A percentile compares a stretch with the other conserved stretches of the same genome.
phyloP scores from a whole-genome alignment of 139 green algal species.

The Raphidocelis subcapitata region DNA sequence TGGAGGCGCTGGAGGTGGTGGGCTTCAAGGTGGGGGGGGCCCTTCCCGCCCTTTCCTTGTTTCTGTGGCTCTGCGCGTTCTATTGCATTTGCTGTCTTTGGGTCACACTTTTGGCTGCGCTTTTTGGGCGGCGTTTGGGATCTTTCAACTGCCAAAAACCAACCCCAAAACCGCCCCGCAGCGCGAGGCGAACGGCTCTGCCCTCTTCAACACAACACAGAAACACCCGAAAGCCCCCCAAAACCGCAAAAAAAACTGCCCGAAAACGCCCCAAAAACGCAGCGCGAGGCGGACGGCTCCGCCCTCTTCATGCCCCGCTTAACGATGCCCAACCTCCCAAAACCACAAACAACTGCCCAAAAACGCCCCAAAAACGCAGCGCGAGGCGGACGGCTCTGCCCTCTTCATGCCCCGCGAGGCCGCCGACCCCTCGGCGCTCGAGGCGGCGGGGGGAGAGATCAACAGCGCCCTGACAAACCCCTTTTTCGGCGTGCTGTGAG shows the following conservation, averaged over 20 bases:
- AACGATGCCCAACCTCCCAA: no score
- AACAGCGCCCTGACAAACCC: conserved; percentile 87
- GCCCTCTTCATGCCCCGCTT: conserved; percentile 47
- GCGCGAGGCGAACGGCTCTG: conserved; percentile 35
- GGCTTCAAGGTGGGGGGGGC: conserved; percentile 76
- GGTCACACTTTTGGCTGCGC: no score
- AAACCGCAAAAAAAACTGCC: no score
- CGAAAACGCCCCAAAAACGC: not conserved
- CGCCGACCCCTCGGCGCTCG: conserved; percentile 63
- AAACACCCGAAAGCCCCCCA: no score
- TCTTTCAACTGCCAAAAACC: no score
- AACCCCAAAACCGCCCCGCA: not conserved
- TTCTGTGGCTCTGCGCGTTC: no score
- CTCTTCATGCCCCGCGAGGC: conserved; percentile 53
- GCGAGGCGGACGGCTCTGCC: conserved; percentile 37
- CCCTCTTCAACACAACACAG: conserved; percentile 44
- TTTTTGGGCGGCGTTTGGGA: no score
- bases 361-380: not conserved
- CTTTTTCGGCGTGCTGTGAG: conserved; percentile 90
- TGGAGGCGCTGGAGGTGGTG: conserved; percentile 77
- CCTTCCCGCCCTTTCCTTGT: no score
- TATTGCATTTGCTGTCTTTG: no score
- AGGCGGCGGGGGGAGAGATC: conserved; percentile 68
- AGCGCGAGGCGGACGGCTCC: conserved; percentile 33
- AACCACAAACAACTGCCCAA: no score